Conservation (phyloP, 139 green algal genomes). For the Gonium pectorale region DNA sequence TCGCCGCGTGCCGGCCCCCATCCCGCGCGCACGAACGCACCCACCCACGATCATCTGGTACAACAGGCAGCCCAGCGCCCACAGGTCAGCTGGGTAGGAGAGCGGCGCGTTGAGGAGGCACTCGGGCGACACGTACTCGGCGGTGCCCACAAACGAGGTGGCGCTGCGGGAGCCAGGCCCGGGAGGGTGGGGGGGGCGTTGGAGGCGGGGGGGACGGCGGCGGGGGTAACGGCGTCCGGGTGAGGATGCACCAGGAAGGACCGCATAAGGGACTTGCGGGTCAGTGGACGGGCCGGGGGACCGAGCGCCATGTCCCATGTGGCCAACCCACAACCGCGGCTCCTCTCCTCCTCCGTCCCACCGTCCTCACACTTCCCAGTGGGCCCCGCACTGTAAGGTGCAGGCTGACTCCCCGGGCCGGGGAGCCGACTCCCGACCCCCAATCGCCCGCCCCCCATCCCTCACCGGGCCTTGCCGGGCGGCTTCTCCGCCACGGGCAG, state of each 20-base stretch:
- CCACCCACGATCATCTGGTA: slow-evolving; percentile 64
- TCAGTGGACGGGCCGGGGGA: too few relatives aligned
- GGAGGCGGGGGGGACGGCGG: neutral
- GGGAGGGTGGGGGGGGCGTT: neutral
- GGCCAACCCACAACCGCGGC: too few relatives aligned
- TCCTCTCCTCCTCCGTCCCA: too few relatives aligned
- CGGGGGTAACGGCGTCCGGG: neutral
- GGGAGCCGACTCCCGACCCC: too few relatives aligned
- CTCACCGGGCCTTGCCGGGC: slow-evolving; percentile 44
- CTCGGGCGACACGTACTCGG: slow-evolving; percentile 90
- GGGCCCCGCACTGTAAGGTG: too few relatives aligned
- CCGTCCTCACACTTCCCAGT: too few relatives aligned
- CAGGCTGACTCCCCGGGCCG: too few relatives aligned
- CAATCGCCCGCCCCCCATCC: neutral
- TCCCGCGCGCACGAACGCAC: too few relatives aligned
- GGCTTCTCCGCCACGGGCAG: slow-evolving; percentile 40
- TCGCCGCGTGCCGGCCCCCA: too few relatives aligned
- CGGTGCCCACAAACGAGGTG: slow-evolving; percentile 89
- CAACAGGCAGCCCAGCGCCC: slow-evolving; percentile 85
- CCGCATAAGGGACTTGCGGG: too few relatives aligned
- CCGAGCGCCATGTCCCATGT: too few relatives aligned
- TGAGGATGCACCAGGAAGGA: too few relatives aligned
- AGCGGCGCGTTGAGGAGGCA: slow-evolving; percentile 79
- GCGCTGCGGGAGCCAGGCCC: slow-evolving; percentile 42
- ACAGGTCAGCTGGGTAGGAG: slow-evolving; percentile 81